Percentiles rank a stretch among this genome's conserved stretches.
These are phyloP conservation scores for Mrakia frigida DNA, from an alignment of 768 basidiomycete species.

Conservation along the genomic window DNA sequence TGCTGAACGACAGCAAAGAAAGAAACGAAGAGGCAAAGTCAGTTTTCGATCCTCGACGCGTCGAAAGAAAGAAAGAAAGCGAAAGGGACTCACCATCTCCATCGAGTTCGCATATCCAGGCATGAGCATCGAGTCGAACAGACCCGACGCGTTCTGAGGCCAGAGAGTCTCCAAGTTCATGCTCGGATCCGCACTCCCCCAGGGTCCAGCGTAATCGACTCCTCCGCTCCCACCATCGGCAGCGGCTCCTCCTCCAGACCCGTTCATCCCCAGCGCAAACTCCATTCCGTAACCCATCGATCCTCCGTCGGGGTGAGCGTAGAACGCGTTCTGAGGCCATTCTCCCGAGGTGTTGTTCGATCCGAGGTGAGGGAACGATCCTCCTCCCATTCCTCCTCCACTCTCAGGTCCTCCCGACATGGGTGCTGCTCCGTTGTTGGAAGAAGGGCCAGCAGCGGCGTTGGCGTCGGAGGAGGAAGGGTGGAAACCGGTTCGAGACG, in stretches of 20 bases:
- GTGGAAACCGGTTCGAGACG: background rate
- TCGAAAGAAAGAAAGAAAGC: background rate
- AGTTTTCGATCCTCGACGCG: background rate
- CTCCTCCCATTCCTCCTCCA: background rate
- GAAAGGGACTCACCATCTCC: background rate
- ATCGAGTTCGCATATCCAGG: constrained; percentile 4
- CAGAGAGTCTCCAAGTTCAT: constrained; percentile 11
- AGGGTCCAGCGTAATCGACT: background rate
- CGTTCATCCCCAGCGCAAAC: background rate
- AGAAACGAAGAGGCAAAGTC: background rate
- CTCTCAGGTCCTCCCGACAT: background rate
- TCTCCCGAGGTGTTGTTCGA: background rate
- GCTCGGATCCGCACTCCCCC: background rate
- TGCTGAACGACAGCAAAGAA: background rate
- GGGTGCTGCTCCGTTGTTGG: background rate
- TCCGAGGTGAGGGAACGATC: background rate
- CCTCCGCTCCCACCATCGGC: background rate
- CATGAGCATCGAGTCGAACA: constrained; percentile 23
- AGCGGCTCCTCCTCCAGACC: background rate
- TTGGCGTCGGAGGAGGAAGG: background rate
- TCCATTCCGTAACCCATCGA: constrained; percentile 5
- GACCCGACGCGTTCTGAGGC: background rate
- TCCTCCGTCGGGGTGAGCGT: constrained; percentile 5
- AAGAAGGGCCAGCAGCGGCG: background rate
- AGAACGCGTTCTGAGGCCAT: constrained; percentile 14